Evolutionary conservation across 1,139 yeast genomes (phyloP).

Genomic region (Kurtzmaniella quercitrusa): DNA sequence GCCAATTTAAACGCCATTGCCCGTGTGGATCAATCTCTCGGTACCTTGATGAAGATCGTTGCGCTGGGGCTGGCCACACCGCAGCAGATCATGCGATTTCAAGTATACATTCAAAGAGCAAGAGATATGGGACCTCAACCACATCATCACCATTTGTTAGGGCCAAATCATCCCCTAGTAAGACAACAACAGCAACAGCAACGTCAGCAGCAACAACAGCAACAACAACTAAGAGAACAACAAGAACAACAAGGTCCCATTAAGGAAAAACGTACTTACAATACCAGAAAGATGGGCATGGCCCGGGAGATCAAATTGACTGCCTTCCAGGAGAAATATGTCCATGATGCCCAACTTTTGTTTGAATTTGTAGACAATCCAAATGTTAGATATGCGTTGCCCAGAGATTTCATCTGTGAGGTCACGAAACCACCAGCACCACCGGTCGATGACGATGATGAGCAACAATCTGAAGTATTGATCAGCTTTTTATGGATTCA

Average conservation of each 20-base stretch:
- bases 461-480: slow-evolving; percentile 42
- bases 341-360: slow-evolving; percentile 65
- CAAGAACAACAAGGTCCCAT: slow-evolving; percentile 17
- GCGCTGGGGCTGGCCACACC: slow-evolving; percentile 76
- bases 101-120: slow-evolving; percentile 74
- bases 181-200: slow-evolving; percentile 4
- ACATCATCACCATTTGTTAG: slow-evolving; percentile 32
- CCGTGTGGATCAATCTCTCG: slow-evolving; percentile 60
- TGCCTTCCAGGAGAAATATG: slow-evolving; percentile 70
- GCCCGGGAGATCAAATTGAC: slow-evolving; percentile 54
- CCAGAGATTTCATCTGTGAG: slow-evolving; percentile 74
- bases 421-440: slow-evolving; percentile 31
- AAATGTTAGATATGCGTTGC: slow-evolving; percentile 67
- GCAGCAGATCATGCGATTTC: slow-evolving; percentile 70
- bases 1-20: slow-evolving; percentile 81
- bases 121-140: slow-evolving; percentile 67
- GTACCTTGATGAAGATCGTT: slow-evolving; percentile 71
- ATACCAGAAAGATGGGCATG: slow-evolving; percentile 20
- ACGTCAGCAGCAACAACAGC: slow-evolving; percentile 9
- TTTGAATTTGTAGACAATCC: slow-evolving; percentile 84
- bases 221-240: slow-evolving; percentile 11
- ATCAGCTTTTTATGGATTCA: slow-evolving; percentile 65
- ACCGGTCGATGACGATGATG: slow-evolving; percentile 23
- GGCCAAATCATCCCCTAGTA: slow-evolving; percentile 3
- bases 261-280: slow-evolving; percentile 11